phyloP scores from a whole-genome alignment of 352 stramenopile genomes.

The Peronospora belbahrii region DNA sequence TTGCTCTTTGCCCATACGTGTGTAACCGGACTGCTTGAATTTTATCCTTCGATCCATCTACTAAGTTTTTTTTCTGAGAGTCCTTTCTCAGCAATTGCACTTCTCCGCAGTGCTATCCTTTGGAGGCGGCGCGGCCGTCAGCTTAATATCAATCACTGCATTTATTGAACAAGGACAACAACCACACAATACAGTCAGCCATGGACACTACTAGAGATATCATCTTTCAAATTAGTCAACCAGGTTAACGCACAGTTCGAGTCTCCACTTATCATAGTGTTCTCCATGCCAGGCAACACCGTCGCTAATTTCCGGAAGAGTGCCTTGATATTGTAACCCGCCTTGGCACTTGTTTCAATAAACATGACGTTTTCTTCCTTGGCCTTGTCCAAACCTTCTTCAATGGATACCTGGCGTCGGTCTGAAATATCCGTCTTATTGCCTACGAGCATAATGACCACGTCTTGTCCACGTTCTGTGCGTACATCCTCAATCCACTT shows the following conservation, averaged over 20 bases:
- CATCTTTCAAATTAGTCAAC: background rate
- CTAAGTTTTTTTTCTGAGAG: constrained; percentile 6
- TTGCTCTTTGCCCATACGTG: constrained; percentile 5
- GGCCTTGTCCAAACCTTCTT: constrained; percentile 97
- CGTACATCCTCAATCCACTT: constrained; percentile 99
- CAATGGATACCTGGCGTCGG: constrained; percentile 92
- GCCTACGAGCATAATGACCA: constrained; percentile 99
- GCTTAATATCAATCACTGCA: constrained; percentile 85
- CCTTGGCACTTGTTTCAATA: constrained; percentile 99
- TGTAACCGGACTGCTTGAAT: constrained; percentile 18
- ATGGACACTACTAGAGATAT: background rate
- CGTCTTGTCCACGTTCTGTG: constrained; percentile 95
- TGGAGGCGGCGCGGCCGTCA: constrained; percentile 65
- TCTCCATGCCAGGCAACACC: constrained; percentile 93
- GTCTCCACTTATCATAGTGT: constrained; percentile 83
- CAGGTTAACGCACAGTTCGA: constrained; percentile 60
- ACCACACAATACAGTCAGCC: constrained; percentile 4
- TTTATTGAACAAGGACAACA: background rate
- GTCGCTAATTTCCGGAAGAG: constrained; percentile 98
- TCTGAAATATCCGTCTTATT: constrained; percentile 99
- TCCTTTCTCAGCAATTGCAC: constrained; percentile 56
- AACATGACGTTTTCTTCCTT: constrained; percentile 98
- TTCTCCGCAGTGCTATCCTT: constrained; percentile 67
- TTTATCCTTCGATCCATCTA: constrained; percentile 16
- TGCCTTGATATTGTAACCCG: constrained; percentile 97